Percentiles rank a stretch among this genome's conserved stretches.
phyloP scores from a whole-genome alignment of 2,329 filamentous ascomycete genomes.

The Fusarium citri region DNA sequence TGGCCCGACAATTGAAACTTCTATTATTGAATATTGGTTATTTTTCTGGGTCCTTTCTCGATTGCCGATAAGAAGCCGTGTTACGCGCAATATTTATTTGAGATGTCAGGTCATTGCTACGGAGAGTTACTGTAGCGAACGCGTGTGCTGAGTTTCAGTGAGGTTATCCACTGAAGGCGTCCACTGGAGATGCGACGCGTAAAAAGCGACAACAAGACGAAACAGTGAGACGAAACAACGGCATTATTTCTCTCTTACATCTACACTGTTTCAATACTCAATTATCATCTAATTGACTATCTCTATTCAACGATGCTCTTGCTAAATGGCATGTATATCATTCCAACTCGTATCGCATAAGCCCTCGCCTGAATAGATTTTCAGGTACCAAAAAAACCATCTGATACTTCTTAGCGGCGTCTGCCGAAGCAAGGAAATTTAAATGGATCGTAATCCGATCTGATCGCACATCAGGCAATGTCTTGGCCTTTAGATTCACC shows the following conservation, averaged over 20 bases:
- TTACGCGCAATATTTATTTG: background rate
- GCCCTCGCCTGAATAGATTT: conserved; percentile 7
- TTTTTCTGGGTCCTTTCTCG: background rate
- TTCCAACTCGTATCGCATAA: background rate
- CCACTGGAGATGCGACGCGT: background rate
- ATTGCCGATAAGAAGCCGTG: background rate
- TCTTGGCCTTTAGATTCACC: conserved; percentile 3
- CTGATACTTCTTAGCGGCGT: conserved; percentile 5
- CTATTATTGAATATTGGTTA: too few species aligned
- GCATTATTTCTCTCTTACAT: too few species aligned
- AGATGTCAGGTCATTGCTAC: background rate
- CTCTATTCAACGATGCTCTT: rapidly evolving
- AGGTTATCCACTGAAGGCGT: background rate
- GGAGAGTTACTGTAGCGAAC: too few species aligned
- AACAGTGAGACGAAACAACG: background rate
- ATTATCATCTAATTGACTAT: background rate
- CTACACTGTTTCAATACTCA: too few species aligned
- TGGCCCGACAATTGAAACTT: conserved; percentile 2
- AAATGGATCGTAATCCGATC: conserved; percentile 23
- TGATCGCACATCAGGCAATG: conserved; percentile 25
- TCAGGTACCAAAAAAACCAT: conserved; percentile 15
- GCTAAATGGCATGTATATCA: background rate
- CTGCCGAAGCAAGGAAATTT: conserved; percentile 6
- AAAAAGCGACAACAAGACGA: too few species aligned
- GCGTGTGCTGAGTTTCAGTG: background rate